Conservation (phyloP, 805 yeast species). For the Saturnispora serradocipensis region DNA sequence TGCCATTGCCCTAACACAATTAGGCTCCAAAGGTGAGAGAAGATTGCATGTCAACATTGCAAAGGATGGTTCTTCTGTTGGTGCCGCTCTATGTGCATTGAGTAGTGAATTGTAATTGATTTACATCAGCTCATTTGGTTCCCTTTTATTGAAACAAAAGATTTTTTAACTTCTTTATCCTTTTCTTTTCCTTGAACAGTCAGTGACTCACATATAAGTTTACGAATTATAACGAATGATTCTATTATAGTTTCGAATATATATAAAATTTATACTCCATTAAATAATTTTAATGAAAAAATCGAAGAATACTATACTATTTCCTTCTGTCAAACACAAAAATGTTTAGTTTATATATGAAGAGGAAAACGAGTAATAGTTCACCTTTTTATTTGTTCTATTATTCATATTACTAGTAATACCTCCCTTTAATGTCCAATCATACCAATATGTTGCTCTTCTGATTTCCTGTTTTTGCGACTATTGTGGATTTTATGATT, state of each 20-base stretch:
- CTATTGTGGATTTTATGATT: not conserved
- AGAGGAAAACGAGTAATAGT: not conserved
- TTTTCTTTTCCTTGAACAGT: not conserved
- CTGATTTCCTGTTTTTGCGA: not conserved
- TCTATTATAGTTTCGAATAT: not conserved
- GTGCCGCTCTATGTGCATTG: slow-evolving; percentile 88
- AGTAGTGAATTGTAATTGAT: slow-evolving; percentile 12
- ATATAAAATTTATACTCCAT: not conserved
- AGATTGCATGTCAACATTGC: slow-evolving; percentile 73
- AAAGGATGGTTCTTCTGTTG: slow-evolving; percentile 94
- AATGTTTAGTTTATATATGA: not conserved
- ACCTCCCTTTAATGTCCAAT: not conserved
- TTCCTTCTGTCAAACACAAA: too few species aligned
- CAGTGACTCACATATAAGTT: not conserved
- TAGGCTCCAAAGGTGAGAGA: slow-evolving; percentile 68
- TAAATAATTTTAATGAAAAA: too few species aligned
- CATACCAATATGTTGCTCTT: not conserved
- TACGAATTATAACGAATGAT: not conserved
- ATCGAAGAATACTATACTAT: not conserved
- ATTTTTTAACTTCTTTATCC: not conserved
- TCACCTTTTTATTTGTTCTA: not conserved
- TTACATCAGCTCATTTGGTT: not conserved
- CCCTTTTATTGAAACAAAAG: not conserved
- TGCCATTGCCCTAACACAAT: slow-evolving; percentile 59
- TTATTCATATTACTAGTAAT: not conserved